Evolutionary conservation across 2,329 filamentous ascomycete genomes (phyloP).

Genomic region (Colletotrichum limetticola): DNA sequence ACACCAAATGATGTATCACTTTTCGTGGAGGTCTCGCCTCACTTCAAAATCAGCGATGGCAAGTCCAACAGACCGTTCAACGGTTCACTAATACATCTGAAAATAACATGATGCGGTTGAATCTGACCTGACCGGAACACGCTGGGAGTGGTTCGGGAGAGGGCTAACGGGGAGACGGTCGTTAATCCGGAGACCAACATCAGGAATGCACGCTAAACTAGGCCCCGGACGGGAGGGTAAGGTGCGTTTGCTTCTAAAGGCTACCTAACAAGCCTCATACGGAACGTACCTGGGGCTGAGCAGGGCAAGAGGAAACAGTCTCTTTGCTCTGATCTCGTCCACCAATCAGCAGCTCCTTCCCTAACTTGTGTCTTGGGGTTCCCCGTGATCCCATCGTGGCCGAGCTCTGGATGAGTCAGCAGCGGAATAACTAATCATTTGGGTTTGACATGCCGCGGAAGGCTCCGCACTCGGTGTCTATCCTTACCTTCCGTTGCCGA

Average conservation of each 20-base stretch:
- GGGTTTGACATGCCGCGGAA: background rate
- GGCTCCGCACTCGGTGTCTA: conserved; percentile 1
- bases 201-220: background rate
- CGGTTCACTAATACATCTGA: too few relatives aligned
- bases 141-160: background rate
- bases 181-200: background rate
- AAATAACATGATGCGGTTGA: too few relatives aligned
- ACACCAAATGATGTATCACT: too few relatives aligned
- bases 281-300: too few relatives aligned
- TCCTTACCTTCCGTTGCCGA: conserved; percentile 25
- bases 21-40: too few relatives aligned
- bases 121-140: too few relatives aligned
- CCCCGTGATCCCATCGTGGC: background rate
- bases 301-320: too few relatives aligned
- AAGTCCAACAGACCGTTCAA: too few relatives aligned
- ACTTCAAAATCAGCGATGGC: too few relatives aligned
- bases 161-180: background rate
- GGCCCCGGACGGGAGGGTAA: background rate
- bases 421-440: conserved; percentile 17
- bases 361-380: background rate
- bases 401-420: conserved; percentile 20
- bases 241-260: background rate
- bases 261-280: too few relatives aligned
- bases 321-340: too few relatives aligned
- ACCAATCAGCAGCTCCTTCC: background rate